Evolutionary conservation across 1,139 yeast genomes (phyloP), one percentile per base, ranked within the genome.

Genomic region (Yamadazyma mexicana): DNA sequence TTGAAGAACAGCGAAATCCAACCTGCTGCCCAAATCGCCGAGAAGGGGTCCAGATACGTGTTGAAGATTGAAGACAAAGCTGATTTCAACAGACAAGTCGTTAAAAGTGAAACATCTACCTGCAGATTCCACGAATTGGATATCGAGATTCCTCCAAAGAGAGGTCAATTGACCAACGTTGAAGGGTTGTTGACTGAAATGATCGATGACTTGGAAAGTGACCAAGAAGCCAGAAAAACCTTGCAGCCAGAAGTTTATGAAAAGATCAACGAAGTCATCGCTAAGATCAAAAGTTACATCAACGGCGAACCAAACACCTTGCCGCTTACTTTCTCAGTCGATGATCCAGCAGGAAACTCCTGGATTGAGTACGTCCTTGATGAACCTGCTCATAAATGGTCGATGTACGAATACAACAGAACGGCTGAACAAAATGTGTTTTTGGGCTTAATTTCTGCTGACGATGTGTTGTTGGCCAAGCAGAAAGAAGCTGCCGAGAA

Each of bases 291-390:
- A 44, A 62, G 75, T 6, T 79, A 74, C 41, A 68, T 87, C 20
- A 73, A 75, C 18, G 92, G 88, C 42, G 81, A 81, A 42, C 77
- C 77, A 40, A 80, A 77, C 27, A 75, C 79, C 11, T 66, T 89
- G 44, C 98, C 98, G 2, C 59, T 92, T 47, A 87, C 95, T 0
- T 76, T 94, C 38, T 72, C 78, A 14, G 66, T 89, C 15, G 97
- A 91, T 61, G 99, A 92, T 64, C 98, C 98, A 25, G 79, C 97
- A 1, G 99, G 99, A 16, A 92, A 94, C 66, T 91, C 98, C 2
- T 94, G 97, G 96, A 83, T 94, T 41, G 96, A 89, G 59, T 89
- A 77, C 58, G 65, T 78, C 43, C 98, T 98, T 16, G 91, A 87
- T 41, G 96, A 91, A 59, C 76, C 96, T 10, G 70, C 86, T 39